Percentiles rank a stretch among this genome's conserved stretches.
phyloP scores from a whole-genome alignment of 2,329 filamentous ascomycete genomes.

The Ophiostoma himal-ulmi region DNA sequence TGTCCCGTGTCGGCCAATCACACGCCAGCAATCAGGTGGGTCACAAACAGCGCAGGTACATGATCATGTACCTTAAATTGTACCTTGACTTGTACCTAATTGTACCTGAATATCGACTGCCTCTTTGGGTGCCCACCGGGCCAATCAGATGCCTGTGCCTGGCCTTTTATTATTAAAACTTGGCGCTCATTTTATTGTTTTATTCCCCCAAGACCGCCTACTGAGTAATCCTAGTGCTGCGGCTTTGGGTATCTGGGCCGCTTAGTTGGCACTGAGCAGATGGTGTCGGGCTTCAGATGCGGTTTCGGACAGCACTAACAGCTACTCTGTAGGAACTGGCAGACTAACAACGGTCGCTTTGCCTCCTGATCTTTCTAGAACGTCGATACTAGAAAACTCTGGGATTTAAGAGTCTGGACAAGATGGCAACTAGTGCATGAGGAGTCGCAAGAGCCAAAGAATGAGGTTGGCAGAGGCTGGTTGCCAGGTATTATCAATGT shows the following conservation, averaged over 20 bases:
- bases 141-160: slow-evolving; percentile 6
- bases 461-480: neutral
- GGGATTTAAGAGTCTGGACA: neutral
- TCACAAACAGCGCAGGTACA: neutral
- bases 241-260: neutral
- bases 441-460: neutral
- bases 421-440: neutral
- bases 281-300: too few relatives aligned
- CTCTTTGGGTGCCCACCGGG: neutral
- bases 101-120: slow-evolving; percentile 12
- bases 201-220: neutral
- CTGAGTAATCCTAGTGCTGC: neutral
- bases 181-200: neutral
- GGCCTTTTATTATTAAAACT: neutral
- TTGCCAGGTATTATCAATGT: too few relatives aligned
- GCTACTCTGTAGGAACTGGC: neutral
- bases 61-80: neutral
- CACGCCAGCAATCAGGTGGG: neutral
- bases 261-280: too few relatives aligned
- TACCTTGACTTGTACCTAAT: neutral
- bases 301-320: neutral
- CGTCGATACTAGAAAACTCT: neutral
- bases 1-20: neutral
- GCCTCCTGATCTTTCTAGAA: neutral
- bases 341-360: neutral